Evolutionary conservation across 192 early-diverging fungal genomes (phyloP).

Genomic region (Haplosporangium gracile): DNA sequence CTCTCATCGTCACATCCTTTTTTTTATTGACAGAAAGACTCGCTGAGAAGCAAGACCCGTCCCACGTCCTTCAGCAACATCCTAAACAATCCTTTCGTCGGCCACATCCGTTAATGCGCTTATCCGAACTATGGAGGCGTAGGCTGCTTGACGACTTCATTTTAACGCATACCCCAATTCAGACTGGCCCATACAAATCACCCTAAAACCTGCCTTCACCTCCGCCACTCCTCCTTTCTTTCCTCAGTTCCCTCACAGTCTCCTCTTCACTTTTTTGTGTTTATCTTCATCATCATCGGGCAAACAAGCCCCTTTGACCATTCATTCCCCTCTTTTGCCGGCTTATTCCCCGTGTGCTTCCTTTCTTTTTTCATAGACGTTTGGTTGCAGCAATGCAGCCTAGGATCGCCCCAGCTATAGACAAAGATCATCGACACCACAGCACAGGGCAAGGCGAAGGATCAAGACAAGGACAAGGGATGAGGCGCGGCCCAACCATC

Average conservation of each 20-base stretch:
- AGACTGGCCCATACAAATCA: not conserved
- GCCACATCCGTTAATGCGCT: not conserved
- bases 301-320: not conserved
- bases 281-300: not conserved
- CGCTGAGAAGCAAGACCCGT: not conserved
- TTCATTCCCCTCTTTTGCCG: not conserved
- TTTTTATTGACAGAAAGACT: not conserved
- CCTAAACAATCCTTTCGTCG: not conserved
- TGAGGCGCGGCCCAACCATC: not conserved
- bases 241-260: no score
- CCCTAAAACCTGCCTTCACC: not conserved
- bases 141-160: not conserved
- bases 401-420: not conserved
- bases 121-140: not conserved
- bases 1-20: not conserved
- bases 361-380: not conserved
- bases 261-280: not conserved
- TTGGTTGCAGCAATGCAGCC: not conserved
- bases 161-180: no score
- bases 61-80: not conserved
- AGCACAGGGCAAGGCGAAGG: not conserved
- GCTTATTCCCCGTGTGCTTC: not conserved
- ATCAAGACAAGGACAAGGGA: not conserved
- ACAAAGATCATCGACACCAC: not conserved
- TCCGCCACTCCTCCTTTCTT: not conserved